These are phyloP conservation scores for Onygenales sp. DNA, from an alignment of 2,329 filamentous ascomycete species.

Conservation along the genomic window DNA sequence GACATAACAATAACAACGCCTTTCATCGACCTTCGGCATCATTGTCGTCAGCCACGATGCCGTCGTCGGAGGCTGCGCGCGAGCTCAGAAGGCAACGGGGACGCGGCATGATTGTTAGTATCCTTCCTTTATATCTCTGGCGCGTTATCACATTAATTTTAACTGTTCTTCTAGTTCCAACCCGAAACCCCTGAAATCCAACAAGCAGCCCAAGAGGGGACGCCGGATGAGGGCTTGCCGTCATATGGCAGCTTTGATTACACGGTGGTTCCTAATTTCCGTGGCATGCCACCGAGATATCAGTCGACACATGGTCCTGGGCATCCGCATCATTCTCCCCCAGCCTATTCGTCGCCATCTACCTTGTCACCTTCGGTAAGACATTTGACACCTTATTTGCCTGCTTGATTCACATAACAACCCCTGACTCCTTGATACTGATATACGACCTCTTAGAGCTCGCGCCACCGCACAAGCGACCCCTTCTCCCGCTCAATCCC, in stretches of 20 bases:
- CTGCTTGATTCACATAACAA: not conserved
- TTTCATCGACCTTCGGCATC: constrained; percentile 15
- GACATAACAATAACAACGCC: not conserved
- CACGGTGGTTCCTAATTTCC: constrained; percentile 4
- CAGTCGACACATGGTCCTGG: constrained; percentile 4
- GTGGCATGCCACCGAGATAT: constrained; percentile 8
- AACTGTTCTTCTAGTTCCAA: constrained; percentile 7
- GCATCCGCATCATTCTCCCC: constrained; percentile 8
- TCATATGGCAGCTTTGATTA: constrained; percentile 11
- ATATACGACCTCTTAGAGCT: not conserved
- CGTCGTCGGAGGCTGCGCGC: constrained; percentile 5
- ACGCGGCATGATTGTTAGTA: constrained; percentile 12
- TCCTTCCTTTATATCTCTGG: not conserved
- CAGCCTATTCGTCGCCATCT: constrained; percentile 11
- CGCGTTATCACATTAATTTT: not conserved
- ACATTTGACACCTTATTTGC: not conserved
- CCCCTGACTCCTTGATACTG: not conserved
- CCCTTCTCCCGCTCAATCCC: not conserved
- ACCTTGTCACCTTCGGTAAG: constrained; percentile 3
- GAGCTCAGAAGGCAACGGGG: constrained; percentile 11
- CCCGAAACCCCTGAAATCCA: constrained; percentile 5
- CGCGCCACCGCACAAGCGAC: constrained; percentile 2
- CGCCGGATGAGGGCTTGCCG: constrained; percentile 6
- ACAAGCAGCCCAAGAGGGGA: not conserved
- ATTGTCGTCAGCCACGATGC: constrained; percentile 2